Conservation (phyloP, 2,329 filamentous ascomycete species). For the Stagonosporopsis cucurbitacearum region DNA sequence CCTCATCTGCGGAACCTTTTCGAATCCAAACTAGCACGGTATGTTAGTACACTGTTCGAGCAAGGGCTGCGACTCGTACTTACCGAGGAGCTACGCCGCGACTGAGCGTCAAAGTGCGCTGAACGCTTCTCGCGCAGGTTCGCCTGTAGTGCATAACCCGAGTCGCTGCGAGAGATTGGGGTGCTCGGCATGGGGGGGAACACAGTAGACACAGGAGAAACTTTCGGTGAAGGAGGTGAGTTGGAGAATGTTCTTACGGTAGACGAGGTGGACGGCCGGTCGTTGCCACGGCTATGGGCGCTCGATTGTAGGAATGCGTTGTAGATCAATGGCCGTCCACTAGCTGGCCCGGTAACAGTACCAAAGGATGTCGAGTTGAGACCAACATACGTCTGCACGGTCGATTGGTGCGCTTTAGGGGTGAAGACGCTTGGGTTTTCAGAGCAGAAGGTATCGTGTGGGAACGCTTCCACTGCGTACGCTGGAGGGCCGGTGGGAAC, state of each 20-base stretch:
- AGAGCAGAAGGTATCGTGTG: conserved; percentile 85
- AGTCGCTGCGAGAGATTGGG: conserved; percentile 87
- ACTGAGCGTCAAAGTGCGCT: conserved; percentile 69
- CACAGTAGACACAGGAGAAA: conserved; percentile 78
- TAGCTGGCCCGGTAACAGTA: conserved; percentile 62
- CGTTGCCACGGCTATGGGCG: conserved; percentile 65
- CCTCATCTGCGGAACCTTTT: conserved; percentile 69
- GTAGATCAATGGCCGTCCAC: conserved; percentile 73
- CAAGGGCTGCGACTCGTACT: conserved; percentile 14
- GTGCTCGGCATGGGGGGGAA: conserved; percentile 80
- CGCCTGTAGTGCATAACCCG: conserved; percentile 83
- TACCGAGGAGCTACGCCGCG: conserved; percentile 11
- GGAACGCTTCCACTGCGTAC: conserved; percentile 92
- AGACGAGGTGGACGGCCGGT: conserved; percentile 68
- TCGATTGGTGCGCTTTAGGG: conserved; percentile 71
- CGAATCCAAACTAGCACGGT: conserved; percentile 69
- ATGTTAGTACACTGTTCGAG: conserved; percentile 32
- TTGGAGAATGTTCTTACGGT: conserved; percentile 46
- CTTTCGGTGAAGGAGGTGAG: conserved; percentile 64
- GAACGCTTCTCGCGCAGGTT: conserved; percentile 94
- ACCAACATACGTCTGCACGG: conserved; percentile 83
- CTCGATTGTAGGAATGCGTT: conserved; percentile 87
- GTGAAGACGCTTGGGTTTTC: conserved; percentile 85
- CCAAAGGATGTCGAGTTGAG: conserved; percentile 90
- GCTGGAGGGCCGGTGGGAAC: conserved; percentile 87